Evolutionary conservation across 2,329 filamentous ascomycete genomes (phyloP).

Genomic region (Phyllosticta citribraziliensis): DNA sequence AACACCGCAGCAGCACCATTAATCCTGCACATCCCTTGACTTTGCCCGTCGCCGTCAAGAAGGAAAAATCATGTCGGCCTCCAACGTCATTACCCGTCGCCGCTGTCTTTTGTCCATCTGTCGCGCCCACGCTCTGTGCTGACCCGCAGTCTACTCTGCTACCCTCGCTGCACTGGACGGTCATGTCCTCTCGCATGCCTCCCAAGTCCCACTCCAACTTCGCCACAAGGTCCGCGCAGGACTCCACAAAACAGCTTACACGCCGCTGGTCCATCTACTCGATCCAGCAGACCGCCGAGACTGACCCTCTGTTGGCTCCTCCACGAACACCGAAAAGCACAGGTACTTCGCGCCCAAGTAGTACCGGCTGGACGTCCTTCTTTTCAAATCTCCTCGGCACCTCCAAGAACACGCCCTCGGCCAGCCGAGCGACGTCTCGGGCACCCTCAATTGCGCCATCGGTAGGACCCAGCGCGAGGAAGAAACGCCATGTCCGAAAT

Average conservation of each 20-base stretch:
- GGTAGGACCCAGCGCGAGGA: neutral
- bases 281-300: slow-evolving; percentile 24
- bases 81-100: neutral
- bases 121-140: neutral
- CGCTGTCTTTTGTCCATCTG: neutral
- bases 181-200: slow-evolving; percentile 10
- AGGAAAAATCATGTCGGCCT: neutral
- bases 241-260: slow-evolving; percentile 35
- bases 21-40: neutral
- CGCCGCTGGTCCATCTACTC: slow-evolving; percentile 26
- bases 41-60: neutral
- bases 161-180: neutral
- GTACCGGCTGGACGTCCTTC: neutral
- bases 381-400: neutral
- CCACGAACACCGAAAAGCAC: slow-evolving; percentile 27
- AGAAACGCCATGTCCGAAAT: neutral
- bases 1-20: neutral
- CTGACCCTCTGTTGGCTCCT: slow-evolving; percentile 13
- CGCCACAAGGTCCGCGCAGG: slow-evolving; percentile 34
- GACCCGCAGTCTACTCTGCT: neutral
- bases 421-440: neutral
- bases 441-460: slow-evolving; percentile 1
- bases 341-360: neutral
- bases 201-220: slow-evolving; percentile 26
- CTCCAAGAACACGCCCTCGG: neutral